Evolutionary conservation across 2,329 filamentous ascomycete species (phyloP).

Genomic region (Claviceps sp.): DNA sequence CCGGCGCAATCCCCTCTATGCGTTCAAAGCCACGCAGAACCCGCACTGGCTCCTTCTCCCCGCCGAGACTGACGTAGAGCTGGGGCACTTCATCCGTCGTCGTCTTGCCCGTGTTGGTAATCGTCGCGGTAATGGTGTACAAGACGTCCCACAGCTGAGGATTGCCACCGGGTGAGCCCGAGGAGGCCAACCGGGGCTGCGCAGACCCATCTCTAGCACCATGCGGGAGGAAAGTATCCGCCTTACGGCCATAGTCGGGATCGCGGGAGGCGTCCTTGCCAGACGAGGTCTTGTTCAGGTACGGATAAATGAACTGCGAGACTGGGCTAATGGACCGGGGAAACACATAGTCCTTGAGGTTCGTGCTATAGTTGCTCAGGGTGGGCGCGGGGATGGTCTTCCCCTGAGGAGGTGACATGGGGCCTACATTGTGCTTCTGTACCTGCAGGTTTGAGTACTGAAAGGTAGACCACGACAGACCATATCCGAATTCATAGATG

Average conservation of each 20-base stretch:
- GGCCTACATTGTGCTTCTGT: slow-evolving; percentile 30
- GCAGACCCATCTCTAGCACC: slow-evolving; percentile 40
- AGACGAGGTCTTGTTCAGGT: slow-evolving; percentile 52
- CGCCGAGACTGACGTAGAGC: slow-evolving; percentile 70
- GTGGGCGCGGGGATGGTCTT: slow-evolving; percentile 48
- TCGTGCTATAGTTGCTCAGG: slow-evolving; percentile 49
- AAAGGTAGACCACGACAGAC: slow-evolving; percentile 71
- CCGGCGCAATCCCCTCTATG: slow-evolving; percentile 52
- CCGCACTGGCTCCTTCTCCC: slow-evolving; percentile 52
- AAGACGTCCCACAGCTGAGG: slow-evolving; percentile 52
- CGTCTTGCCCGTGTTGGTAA: slow-evolving; percentile 57
- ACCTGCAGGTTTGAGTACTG: slow-evolving; percentile 56
- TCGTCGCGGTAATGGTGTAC: slow-evolving; percentile 52
- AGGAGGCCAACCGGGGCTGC: slow-evolving; percentile 39
- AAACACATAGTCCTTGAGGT: slow-evolving; percentile 54
- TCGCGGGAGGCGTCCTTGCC: slow-evolving; percentile 41
- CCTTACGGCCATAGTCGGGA: slow-evolving; percentile 44
- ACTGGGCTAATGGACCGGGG: slow-evolving; percentile 42
- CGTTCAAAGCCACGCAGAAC: slow-evolving; percentile 73
- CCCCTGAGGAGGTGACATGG: slow-evolving; percentile 48
- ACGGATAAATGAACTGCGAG: slow-evolving; percentile 54
- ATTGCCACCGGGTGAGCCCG: slow-evolving; percentile 50
- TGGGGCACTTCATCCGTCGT: slow-evolving; percentile 62
- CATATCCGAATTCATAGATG: slow-evolving; percentile 70
- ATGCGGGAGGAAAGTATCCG: slow-evolving; percentile 46